Conservation (phyloP, 768 basidiomycete genomes). For the Amanita polypyramis region DNA sequence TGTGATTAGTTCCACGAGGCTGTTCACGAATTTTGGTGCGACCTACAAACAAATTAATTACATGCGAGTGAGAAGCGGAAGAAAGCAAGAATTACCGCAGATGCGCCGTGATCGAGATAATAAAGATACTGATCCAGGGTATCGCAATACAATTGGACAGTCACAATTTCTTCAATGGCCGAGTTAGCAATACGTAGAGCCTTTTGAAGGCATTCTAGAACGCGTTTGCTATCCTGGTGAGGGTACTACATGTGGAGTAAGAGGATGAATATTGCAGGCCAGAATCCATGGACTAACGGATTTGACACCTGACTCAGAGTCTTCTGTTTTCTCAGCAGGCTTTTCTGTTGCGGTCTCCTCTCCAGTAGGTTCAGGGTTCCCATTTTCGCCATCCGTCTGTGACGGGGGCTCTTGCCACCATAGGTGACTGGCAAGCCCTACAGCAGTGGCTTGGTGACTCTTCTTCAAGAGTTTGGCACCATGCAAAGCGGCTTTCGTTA, state of each 20-base stretch:
- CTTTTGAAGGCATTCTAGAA: slow-evolving; percentile 95
- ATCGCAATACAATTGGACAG: slow-evolving; percentile 92
- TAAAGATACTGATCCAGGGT: slow-evolving; percentile 94
- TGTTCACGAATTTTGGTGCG: slow-evolving; percentile 94
- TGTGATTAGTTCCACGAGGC: slow-evolving; percentile 90
- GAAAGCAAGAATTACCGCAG: slow-evolving; percentile 55
- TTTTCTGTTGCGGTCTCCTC: slow-evolving; percentile 27
- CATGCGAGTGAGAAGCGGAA: neutral
- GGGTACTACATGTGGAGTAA: slow-evolving; percentile 42
- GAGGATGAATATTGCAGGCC: neutral
- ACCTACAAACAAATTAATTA: slow-evolving; percentile 35
- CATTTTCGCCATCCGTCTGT: slow-evolving; percentile 19
- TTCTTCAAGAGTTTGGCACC: slow-evolving; percentile 96
- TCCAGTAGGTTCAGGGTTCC: slow-evolving; percentile 23
- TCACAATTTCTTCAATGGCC: slow-evolving; percentile 94
- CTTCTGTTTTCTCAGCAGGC: slow-evolving; percentile 28
- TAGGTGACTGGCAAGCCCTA: slow-evolving; percentile 89
- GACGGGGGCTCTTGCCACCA: slow-evolving; percentile 87
- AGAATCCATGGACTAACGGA: slow-evolving; percentile 34
- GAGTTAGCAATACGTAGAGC: slow-evolving; percentile 93
- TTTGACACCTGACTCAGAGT: slow-evolving; percentile 31
- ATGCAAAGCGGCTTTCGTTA: slow-evolving; percentile 98
- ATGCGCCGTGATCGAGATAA: slow-evolving; percentile 89
- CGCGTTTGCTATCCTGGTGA: slow-evolving; percentile 92
- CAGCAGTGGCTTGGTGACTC: slow-evolving; percentile 93